phyloP scores from a whole-genome alignment of 2,329 filamentous ascomycete genomes.

The Atkinsonella texensis region DNA sequence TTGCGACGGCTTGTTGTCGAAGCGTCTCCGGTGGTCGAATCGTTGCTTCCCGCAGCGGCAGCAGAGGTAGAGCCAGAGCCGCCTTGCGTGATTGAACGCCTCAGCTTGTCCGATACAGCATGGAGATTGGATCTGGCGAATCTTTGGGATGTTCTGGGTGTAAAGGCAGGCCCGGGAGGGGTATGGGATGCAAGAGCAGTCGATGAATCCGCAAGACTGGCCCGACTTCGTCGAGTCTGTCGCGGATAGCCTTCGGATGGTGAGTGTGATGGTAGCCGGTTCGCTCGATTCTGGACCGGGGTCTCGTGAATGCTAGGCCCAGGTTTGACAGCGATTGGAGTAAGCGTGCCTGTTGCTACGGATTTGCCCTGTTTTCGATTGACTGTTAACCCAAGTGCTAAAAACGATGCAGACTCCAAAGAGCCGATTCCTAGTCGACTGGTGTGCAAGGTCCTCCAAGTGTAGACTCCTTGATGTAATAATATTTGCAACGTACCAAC shows the following conservation, averaged over 20 bases:
- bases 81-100: conserved; percentile 21
- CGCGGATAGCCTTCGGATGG: conserved; percentile 22
- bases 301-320: conserved; percentile 15
- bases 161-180: conserved; percentile 5
- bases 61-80: conserved; percentile 7
- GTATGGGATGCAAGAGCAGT: conserved; percentile 5
- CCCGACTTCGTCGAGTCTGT: conserved; percentile 17
- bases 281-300: conserved; percentile 15
- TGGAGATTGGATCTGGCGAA: conserved; percentile 17
- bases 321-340: conserved; percentile 15
- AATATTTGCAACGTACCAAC: conserved; percentile 11
- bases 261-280: conserved; percentile 20
- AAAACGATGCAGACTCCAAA: no score
- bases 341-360: conserved; percentile 12
- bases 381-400: background rate
- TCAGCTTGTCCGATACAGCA: conserved; percentile 22
- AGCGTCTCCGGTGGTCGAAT: background rate
- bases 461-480: background rate
- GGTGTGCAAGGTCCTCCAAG: background rate
- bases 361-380: conserved; percentile 10
- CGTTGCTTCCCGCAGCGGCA: background rate
- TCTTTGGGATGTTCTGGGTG: conserved; percentile 14
- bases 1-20: conserved; percentile 11
- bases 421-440: background rate
- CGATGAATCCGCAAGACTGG: conserved; percentile 19